Percentiles rank a stretch among this genome's conserved stretches.
phyloP scores from a whole-genome alignment of 305 asterid genomes.

The Solanum chacoense region DNA sequence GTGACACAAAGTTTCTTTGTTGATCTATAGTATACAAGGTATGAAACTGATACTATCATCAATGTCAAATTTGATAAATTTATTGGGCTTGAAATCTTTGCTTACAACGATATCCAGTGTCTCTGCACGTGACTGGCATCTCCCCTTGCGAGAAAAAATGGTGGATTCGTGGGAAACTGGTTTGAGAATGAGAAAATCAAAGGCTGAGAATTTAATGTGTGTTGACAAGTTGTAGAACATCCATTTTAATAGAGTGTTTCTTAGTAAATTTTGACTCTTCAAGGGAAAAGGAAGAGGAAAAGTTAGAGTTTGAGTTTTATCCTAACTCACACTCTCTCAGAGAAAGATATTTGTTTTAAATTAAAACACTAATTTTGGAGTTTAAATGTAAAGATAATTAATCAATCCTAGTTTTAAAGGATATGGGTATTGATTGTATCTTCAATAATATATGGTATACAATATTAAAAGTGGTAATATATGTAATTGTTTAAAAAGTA shows the following conservation, averaged over 20 bases:
- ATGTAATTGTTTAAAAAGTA: no score
- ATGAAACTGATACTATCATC: not conserved
- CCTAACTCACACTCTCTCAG: not conserved
- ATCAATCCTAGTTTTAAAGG: not conserved
- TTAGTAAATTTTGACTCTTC: not conserved
- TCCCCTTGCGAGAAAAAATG: not conserved
- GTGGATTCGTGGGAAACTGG: not conserved
- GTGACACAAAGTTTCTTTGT: not conserved
- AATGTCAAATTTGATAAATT: not conserved
- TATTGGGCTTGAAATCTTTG: not conserved
- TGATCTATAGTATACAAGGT: not conserved
- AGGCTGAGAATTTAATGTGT: not conserved
- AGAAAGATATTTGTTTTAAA: no score
- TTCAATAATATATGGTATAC: no score
- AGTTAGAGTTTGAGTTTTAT: not conserved
- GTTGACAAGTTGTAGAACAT: no score
- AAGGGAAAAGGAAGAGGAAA: not conserved
- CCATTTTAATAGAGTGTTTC: no score
- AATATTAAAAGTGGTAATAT: no score
- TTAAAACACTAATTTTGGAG: not conserved
- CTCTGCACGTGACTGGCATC: not conserved
- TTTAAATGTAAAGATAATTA: no score
- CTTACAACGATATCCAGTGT: not conserved
- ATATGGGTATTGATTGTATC: not conserved
- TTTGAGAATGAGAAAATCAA: not conserved